Evolutionary conservation across 108 stramenopile genomes (phyloP).

Genomic region (Cafeteria roenbergensis): DNA sequence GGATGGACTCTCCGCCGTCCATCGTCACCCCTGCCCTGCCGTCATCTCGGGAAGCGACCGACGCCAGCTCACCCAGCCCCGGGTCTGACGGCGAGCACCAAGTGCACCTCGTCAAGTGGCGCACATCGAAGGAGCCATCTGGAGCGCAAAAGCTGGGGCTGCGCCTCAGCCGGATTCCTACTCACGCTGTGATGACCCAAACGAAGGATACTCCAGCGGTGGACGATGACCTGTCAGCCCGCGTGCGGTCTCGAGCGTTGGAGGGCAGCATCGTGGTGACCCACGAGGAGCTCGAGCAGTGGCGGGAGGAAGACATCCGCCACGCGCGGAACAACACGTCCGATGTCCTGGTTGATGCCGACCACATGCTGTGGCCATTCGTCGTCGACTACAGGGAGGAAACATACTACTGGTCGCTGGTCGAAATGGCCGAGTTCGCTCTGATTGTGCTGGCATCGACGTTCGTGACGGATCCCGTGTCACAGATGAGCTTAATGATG

Average conservation of each 20-base stretch:
- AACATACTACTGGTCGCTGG: background rate
- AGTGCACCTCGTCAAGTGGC: too few species aligned
- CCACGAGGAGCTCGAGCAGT: background rate
- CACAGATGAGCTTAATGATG: background rate
- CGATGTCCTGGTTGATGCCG: background rate
- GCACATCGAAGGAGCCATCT: too few species aligned
- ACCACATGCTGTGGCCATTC: background rate
- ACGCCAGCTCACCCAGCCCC: too few species aligned
- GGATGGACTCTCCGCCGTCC: too few species aligned
- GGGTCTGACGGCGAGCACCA: too few species aligned
- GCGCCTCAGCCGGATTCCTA: background rate
- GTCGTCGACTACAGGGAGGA: background rate
- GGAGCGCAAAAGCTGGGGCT: too few species aligned
- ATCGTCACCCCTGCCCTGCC: too few species aligned
- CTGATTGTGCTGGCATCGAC: background rate
- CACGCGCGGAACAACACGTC: background rate
- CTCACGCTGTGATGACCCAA: background rate
- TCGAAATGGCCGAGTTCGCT: background rate
- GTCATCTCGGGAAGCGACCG: too few species aligned
- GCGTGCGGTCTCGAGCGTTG: background rate
- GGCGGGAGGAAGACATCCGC: background rate
- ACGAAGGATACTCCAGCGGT: background rate
- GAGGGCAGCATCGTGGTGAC: background rate
- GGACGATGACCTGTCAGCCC: background rate
- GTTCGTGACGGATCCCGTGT: background rate